Conservation (phyloP, 1,284 basidiomycete genomes). For the Moniliophthora roreri region DNA sequence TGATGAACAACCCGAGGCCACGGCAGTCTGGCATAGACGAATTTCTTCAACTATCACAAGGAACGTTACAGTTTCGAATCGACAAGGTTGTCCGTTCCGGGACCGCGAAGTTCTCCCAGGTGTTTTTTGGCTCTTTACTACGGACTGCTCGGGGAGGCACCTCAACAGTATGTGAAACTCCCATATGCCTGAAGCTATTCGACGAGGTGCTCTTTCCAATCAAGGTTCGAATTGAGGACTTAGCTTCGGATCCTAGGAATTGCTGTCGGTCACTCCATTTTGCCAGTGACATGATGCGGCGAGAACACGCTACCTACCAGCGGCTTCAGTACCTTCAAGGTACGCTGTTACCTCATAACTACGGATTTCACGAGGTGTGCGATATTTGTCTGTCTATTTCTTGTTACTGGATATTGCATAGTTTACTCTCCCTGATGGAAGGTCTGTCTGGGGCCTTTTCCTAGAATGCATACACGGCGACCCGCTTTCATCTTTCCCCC, state of each 20-base stretch:
- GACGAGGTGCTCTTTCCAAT: conserved; percentile 8
- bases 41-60: not conserved
- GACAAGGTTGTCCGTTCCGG: not conserved
- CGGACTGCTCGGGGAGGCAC: not conserved
- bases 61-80: conserved; percentile 3
- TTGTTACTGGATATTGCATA: not conserved
- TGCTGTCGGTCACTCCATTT: conserved; percentile 4
- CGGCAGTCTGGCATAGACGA: not conserved
- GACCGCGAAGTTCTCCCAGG: conserved; percentile 6
- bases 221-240: not conserved
- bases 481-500: not conserved
- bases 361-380: conserved; percentile 15
- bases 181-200: conserved; percentile 13
- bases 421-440: conserved; percentile 8
- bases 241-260: not conserved
- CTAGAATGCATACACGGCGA: conserved; percentile 6
- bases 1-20: conserved; percentile 1
- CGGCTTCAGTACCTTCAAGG: conserved; percentile 13
- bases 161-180: not conserved
- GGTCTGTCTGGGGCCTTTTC: conserved; percentile 6
- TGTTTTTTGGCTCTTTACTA: conserved; percentile 5
- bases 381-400: not conserved
- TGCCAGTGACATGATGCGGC: conserved; percentile 9
- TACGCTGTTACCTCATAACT: conserved; percentile 10
- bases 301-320: conserved; percentile 10